A percentile compares a stretch with the other conserved stretches of the same genome.
These are phyloP conservation scores for Xylaria palmicola DNA, from an alignment of 495 filamentous ascomycete species.

Conservation along the genomic window DNA sequence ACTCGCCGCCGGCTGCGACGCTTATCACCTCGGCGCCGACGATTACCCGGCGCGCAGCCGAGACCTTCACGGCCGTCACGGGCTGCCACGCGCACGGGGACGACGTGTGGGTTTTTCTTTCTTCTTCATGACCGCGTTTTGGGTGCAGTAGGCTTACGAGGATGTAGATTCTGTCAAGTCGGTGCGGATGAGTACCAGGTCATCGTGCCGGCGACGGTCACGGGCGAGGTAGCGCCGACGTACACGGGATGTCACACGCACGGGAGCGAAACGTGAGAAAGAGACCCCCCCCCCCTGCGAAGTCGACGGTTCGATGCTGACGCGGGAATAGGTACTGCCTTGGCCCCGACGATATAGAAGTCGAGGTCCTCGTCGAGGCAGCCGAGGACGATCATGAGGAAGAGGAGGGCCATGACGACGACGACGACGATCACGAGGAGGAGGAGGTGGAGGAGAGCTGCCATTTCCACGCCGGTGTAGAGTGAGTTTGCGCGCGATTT, in stretches of 20 bases:
- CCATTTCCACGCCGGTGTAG: constrained; percentile 67
- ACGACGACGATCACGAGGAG: constrained; percentile 29
- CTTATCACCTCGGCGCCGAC: neutral
- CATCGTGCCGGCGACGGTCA: constrained; percentile 42
- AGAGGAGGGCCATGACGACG: neutral
- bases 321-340: constrained; percentile 36
- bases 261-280: constrained; percentile 44
- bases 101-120: neutral
- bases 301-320: neutral
- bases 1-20: neutral
- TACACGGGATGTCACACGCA: constrained; percentile 56
- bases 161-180: constrained; percentile 38
- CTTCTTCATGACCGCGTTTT: neutral
- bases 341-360: constrained; percentile 42
- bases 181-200: constrained; percentile 42
- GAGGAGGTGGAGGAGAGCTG: constrained; percentile 41
- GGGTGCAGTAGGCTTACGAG: neutral
- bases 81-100: neutral
- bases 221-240: constrained; percentile 41
- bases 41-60: neutral
- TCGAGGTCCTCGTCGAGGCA: constrained; percentile 21
- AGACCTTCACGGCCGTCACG: neutral
- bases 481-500: constrained; percentile 39
- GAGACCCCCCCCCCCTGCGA: neutral
- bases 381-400: constrained; percentile 7